A percentile compares a stretch with the other conserved stretches of the same genome.
Conservation (phyloP, 1,284 basidiomycete species). For the Hymenochaete sp. region DNA sequence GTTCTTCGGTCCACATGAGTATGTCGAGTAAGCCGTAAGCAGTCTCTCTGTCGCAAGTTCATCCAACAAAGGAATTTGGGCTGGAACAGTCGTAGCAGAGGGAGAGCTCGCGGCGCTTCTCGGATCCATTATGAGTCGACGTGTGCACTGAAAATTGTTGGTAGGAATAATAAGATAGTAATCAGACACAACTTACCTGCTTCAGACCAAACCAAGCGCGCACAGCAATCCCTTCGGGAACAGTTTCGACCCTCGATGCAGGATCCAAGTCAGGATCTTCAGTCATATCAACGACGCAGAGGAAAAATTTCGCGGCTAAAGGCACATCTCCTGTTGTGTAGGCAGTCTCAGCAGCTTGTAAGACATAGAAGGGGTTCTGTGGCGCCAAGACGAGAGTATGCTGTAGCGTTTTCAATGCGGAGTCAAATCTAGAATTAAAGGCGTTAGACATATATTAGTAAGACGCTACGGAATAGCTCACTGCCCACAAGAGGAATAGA, state of each 20-base stretch:
- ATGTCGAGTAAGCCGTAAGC: conserved; percentile 39
- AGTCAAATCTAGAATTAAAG: conserved; percentile 41
- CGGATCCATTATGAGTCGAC: conserved; percentile 38
- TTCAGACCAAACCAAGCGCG: conserved; percentile 85
- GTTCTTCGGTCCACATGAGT: conserved; percentile 7
- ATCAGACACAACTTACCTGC: conserved; percentile 44
- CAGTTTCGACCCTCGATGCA: conserved; percentile 32
- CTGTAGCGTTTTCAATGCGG: conserved; percentile 65
- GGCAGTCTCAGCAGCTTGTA: conserved; percentile 82
- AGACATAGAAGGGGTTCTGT: conserved; percentile 76
- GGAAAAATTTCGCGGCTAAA: conserved; percentile 76
- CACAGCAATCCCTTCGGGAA: conserved; percentile 49
- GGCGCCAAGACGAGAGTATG: conserved; percentile 78
- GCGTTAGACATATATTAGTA: not conserved
- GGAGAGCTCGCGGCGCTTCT: conserved; percentile 34
- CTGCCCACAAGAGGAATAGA: conserved; percentile 76
- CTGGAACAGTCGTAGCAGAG: conserved; percentile 48
- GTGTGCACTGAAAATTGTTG: conserved; percentile 41
- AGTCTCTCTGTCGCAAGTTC: conserved; percentile 67
- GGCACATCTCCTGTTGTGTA: conserved; percentile 71
- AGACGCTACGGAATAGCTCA: conserved; percentile 26
- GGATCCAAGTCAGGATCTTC: conserved; percentile 44
- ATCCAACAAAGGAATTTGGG: conserved; percentile 47
- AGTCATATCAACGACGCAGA: conserved; percentile 78
- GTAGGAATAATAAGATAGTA: not conserved